phyloP scores from a whole-genome alignment of 2,329 filamentous ascomycete species.

The Dactylellina sp. region DNA sequence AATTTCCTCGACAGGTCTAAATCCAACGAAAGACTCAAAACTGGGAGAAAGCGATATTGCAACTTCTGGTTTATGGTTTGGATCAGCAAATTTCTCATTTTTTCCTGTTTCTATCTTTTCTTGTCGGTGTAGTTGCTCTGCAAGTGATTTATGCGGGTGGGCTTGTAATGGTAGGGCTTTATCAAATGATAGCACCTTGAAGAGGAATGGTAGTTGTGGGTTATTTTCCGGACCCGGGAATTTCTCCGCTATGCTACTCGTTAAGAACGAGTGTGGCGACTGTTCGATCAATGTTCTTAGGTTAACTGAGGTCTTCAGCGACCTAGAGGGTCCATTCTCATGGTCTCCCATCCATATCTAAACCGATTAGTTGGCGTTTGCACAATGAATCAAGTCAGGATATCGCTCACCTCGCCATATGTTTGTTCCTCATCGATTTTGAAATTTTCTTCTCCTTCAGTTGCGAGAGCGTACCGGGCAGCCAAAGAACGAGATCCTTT shows the following conservation, averaged over 20 bases:
- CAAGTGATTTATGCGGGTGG: constrained; percentile 26
- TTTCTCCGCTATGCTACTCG: constrained; percentile 6
- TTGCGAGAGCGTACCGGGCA: constrained; percentile 30
- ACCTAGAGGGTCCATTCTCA: constrained; percentile 24
- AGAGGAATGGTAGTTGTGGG: constrained; percentile 30
- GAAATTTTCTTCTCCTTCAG: constrained; percentile 25
- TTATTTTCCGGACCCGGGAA: constrained; percentile 30
- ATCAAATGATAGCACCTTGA: constrained; percentile 38
- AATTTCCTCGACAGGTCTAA: constrained; percentile 27
- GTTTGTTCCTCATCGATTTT: constrained; percentile 38
- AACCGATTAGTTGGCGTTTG: neutral
- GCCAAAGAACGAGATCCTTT: constrained; percentile 31
- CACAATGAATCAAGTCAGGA: neutral
- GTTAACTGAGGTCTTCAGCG: constrained; percentile 32
- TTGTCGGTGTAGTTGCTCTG: constrained; percentile 21
- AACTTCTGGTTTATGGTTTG: constrained; percentile 23
- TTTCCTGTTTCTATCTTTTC: neutral
- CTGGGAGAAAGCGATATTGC: constrained; percentile 21
- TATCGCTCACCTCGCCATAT: constrained; percentile 35
- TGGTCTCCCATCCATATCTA: constrained; percentile 43
- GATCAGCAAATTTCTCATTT: constrained; percentile 9
- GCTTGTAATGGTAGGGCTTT: constrained; percentile 26
- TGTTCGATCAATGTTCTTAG: constrained; percentile 36
- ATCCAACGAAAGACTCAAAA: constrained; percentile 38
- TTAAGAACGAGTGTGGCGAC: constrained; percentile 27